phyloP scores from a whole-genome alignment of 768 basidiomycete species.

The Tricholoma sp. region DNA sequence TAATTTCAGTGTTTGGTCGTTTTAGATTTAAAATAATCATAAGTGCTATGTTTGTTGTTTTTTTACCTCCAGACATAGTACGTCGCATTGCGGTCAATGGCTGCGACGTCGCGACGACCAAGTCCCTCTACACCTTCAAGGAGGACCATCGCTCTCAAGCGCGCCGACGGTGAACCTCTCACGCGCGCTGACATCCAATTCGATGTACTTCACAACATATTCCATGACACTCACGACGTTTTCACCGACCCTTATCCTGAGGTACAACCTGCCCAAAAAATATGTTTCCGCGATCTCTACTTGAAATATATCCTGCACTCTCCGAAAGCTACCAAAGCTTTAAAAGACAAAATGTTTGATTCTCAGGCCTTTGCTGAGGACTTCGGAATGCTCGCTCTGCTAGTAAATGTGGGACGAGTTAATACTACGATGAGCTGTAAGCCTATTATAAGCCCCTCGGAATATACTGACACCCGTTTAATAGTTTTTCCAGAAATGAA shows the following conservation, averaged over 20 bases:
- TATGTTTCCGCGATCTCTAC: constrained; percentile 63
- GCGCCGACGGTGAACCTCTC: constrained; percentile 61
- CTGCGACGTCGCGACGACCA: constrained; percentile 27
- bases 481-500: constrained; percentile 79
- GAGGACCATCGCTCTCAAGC: constrained; percentile 44
- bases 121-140: constrained; percentile 32
- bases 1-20: constrained; percentile 4
- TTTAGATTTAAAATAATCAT: neutral
- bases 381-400: constrained; percentile 69
- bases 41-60: neutral
- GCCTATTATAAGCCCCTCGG: constrained; percentile 19
- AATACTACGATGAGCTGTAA: constrained; percentile 83
- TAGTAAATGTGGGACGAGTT: constrained; percentile 76
- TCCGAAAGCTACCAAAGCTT: constrained; percentile 61
- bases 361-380: constrained; percentile 54
- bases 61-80: neutral
- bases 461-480: constrained; percentile 3
- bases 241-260: constrained; percentile 42
- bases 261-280: constrained; percentile 21
- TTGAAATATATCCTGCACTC: constrained; percentile 48
- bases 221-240: constrained; percentile 57
- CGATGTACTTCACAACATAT: constrained; percentile 75
- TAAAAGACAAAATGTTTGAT: constrained; percentile 69
- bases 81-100: neutral
- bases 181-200: constrained; percentile 68